phyloP scores from a whole-genome alignment of 169 alveolate genomes.

The Neospora caninum region DNA sequence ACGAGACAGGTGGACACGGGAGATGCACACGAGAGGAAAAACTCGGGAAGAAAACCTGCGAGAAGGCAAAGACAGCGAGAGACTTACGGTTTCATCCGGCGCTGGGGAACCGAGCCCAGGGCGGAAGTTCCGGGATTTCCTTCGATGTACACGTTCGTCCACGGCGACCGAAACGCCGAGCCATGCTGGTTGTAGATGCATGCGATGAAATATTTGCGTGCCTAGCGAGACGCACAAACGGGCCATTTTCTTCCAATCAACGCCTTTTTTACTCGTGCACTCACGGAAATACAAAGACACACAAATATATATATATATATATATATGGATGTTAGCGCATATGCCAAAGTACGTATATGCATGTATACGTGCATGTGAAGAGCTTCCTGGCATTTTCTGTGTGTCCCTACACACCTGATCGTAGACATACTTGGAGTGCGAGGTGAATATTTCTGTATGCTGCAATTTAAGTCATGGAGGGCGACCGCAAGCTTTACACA shows the following conservation, averaged over 20 bases:
- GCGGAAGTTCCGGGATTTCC: neutral
- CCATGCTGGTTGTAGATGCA: constrained; percentile 33
- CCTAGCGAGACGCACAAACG: constrained; percentile 13
- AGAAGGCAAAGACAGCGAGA: neutral
- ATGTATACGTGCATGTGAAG: no score
- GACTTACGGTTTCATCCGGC: constrained; percentile 41
- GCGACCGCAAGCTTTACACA: no score
- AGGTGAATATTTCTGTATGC: no score
- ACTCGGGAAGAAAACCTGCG: neutral
- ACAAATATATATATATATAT: neutral
- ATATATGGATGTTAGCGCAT: neutral
- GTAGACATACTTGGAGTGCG: no score
- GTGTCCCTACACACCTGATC: no score
- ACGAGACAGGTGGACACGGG: neutral
- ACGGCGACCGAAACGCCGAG: constrained; percentile 50
- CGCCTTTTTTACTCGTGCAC: neutral
- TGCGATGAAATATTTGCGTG: constrained; percentile 51
- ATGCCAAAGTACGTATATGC: neutral
- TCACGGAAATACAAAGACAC: neutral
- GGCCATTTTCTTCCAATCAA: neutral
- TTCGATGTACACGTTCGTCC: constrained; percentile 44
- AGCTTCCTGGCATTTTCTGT: no score
- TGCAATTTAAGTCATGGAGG: no score
- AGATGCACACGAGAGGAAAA: neutral
- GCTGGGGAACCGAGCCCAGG: neutral